Conservation (phyloP, 768 basidiomycete species). For the Phylloporus rhodoxanthus region DNA sequence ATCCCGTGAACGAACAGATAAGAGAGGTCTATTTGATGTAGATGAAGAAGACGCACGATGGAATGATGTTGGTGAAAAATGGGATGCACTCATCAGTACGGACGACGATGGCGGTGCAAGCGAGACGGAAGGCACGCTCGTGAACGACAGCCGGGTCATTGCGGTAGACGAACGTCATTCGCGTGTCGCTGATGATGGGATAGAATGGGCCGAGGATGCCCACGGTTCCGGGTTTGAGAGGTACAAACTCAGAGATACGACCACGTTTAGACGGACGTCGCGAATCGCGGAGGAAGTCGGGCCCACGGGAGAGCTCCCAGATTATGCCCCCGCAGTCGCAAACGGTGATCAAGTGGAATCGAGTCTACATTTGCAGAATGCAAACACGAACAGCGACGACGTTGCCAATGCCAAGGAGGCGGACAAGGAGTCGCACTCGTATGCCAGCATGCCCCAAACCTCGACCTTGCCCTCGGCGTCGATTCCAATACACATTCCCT, state of each 20-base stretch:
- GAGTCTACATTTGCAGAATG: background rate
- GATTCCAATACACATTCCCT: constrained; percentile 8
- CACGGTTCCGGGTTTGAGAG: constrained; percentile 31
- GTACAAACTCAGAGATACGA: constrained; percentile 14
- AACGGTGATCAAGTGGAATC: background rate
- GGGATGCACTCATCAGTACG: constrained; percentile 42
- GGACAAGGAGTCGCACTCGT: constrained; percentile 4
- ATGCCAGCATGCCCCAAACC: constrained; percentile 3
- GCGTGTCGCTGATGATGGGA: constrained; percentile 30
- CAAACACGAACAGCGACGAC: background rate
- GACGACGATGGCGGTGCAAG: constrained; percentile 25
- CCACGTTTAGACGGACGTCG: constrained; percentile 16
- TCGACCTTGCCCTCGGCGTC: constrained; percentile 1
- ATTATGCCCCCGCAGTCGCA: constrained; percentile 18
- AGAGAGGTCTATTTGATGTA: constrained; percentile 8
- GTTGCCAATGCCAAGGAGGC: constrained; percentile 1
- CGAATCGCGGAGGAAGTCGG: constrained; percentile 36
- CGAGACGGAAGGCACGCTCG: constrained; percentile 6
- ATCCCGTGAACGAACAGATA: constrained; percentile 10
- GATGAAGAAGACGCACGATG: constrained; percentile 35
- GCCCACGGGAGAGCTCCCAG: constrained; percentile 39
- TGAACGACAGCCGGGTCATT: background rate
- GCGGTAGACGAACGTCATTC: background rate
- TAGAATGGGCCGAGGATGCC: constrained; percentile 51
- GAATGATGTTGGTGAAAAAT: constrained; percentile 49